These are phyloP conservation scores for Reticulascus tulasneorum DNA, from an alignment of 2,329 filamentous ascomycete species.

Conservation along the genomic window DNA sequence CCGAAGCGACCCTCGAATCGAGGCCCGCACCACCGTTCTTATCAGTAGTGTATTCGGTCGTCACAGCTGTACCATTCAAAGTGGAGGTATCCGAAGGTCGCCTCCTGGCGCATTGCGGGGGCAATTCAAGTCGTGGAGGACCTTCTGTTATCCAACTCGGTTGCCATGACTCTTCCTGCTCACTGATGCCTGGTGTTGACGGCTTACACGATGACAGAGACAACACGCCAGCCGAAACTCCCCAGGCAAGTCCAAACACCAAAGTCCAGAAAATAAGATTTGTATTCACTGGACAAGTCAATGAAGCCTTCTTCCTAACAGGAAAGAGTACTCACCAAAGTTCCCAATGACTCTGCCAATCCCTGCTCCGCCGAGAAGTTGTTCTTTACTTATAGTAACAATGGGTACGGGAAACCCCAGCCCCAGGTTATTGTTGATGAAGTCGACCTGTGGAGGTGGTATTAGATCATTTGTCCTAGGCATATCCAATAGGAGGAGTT, in stretches of 20 bases:
- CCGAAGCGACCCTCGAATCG: slow-evolving; percentile 6
- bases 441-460: slow-evolving; percentile 34
- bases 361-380: slow-evolving; percentile 24
- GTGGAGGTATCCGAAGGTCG: slow-evolving; percentile 9
- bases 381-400: slow-evolving; percentile 36
- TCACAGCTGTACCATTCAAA: slow-evolving; percentile 5
- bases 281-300: slow-evolving; percentile 23
- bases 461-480: too few species aligned
- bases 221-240: slow-evolving; percentile 2
- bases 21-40: slow-evolving; percentile 7
- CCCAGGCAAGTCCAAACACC: slow-evolving; percentile 20
- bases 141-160: background rate
- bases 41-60: slow-evolving; percentile 10
- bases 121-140: slow-evolving; percentile 1
- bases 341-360: slow-evolving; percentile 40
- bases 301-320: background rate
- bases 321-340: slow-evolving; percentile 34
- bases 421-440: slow-evolving; percentile 48
- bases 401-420: slow-evolving; percentile 48
- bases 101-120: background rate
- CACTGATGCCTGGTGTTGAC: background rate
- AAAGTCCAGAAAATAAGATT: slow-evolving; percentile 30
- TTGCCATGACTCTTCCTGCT: background rate
- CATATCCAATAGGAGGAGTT: too few species aligned
- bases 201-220: background rate